Evolutionary conservation across 2,329 filamentous ascomycete genomes (phyloP).

Genomic region (Aspergillus latus): DNA sequence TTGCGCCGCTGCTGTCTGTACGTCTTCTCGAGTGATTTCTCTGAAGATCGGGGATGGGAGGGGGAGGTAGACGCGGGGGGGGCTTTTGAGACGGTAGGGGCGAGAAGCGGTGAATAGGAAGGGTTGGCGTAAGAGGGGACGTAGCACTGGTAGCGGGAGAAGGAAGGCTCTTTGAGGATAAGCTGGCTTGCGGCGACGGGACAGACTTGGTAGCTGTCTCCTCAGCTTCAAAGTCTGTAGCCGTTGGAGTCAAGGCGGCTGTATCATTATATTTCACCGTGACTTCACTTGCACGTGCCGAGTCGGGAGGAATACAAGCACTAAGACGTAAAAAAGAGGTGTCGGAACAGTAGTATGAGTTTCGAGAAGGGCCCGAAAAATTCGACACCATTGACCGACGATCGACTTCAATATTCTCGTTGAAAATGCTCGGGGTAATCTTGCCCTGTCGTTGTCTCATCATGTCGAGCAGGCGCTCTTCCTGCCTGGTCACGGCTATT

Average conservation of each 20-base stretch:
- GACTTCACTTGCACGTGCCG: conserved; percentile 28
- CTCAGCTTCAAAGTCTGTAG: conserved; percentile 36
- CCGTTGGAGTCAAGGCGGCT: conserved; percentile 28
- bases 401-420: conserved; percentile 29
- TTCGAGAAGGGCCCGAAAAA: conserved; percentile 32
- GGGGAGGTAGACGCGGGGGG: conserved; percentile 32
- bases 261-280: conserved; percentile 28
- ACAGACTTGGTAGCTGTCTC: conserved; percentile 31
- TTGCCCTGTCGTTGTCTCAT: conserved; percentile 51
- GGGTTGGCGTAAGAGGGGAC: conserved; percentile 43
- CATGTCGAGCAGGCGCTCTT: conserved; percentile 53
- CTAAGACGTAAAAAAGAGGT: conserved; percentile 44
- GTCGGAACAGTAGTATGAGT: conserved; percentile 38
- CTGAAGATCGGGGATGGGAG: conserved; percentile 34
- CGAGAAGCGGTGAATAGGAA: conserved; percentile 41
- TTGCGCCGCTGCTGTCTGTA: conserved; percentile 48
- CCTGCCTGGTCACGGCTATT: conserved; percentile 55
- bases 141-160: conserved; percentile 37
- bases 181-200: conserved; percentile 35
- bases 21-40: conserved; percentile 41
- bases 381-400: conserved; percentile 32
- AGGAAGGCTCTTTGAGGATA: conserved; percentile 41
- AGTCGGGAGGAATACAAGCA: conserved; percentile 31
- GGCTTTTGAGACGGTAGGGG: conserved; percentile 36
- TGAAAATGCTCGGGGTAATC: conserved; percentile 45